These are phyloP conservation scores for Spiraea crenata DNA, from an alignment of 331 rosid species.

Conservation along the genomic window DNA sequence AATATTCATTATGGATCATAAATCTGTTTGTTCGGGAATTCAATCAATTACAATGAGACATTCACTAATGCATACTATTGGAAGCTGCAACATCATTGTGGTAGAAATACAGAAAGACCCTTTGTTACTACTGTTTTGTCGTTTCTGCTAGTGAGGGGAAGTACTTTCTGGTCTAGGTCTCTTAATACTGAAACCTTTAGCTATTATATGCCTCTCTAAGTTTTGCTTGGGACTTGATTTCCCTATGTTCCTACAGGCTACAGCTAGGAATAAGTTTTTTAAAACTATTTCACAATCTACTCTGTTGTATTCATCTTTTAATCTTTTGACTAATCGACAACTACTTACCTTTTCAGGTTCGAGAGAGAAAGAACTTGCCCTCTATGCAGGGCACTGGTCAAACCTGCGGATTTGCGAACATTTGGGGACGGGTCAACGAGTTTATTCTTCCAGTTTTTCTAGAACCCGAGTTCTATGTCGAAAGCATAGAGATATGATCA, in stretches of 20 bases:
- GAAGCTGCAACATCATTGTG: neutral
- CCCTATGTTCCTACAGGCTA: neutral
- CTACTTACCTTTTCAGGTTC: slow-evolving; percentile 57
- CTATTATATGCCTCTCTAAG: neutral
- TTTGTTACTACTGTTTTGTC: too few species aligned
- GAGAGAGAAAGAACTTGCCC: slow-evolving; percentile 96
- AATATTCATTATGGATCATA: neutral
- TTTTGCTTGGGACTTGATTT: too few species aligned
- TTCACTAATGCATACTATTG: neutral
- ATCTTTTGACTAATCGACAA: slow-evolving; percentile 13
- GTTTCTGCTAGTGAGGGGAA: too few species aligned
- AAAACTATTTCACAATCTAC: neutral
- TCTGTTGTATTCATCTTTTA: neutral
- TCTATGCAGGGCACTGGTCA: slow-evolving; percentile 76
- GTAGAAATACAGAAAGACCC: neutral
- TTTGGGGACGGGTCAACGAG: slow-evolving; percentile 91
- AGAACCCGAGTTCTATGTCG: slow-evolving; percentile 9
- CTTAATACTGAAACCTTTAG: too few species aligned
- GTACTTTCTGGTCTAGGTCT: too few species aligned
- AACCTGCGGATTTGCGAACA: slow-evolving; percentile 65
- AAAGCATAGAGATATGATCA: slow-evolving; percentile 7
- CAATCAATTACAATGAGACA: neutral
- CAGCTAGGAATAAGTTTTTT: neutral
- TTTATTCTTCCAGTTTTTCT: slow-evolving; percentile 70
- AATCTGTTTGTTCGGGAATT: neutral